Evolutionary conservation across 2,329 filamentous ascomycete species (phyloP).

Genomic region (Cercospora sp.): DNA sequence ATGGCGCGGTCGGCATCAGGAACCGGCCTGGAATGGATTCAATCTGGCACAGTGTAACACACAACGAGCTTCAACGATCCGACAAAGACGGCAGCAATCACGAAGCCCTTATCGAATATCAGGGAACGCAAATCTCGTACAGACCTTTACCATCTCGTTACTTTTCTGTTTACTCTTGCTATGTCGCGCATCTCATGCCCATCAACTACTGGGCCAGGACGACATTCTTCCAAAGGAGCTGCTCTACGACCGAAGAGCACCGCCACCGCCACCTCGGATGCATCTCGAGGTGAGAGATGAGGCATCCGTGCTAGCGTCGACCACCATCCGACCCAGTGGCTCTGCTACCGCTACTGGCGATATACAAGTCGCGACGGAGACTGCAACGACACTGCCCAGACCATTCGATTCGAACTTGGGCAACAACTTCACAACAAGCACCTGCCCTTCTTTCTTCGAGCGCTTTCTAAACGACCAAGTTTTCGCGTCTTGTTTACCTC

Average conservation of each 20-base stretch:
- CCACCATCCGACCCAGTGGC: constrained; percentile 18
- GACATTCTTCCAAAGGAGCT: constrained; percentile 25
- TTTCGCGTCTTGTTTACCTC: constrained; percentile 74
- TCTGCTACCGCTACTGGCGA: constrained; percentile 25
- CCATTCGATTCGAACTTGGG: constrained; percentile 52
- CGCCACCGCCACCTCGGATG: constrained; percentile 30
- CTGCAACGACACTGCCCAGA: constrained; percentile 38
- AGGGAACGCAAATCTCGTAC: neutral
- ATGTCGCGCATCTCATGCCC: constrained; percentile 26
- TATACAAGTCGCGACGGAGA: constrained; percentile 27
- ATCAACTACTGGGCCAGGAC: constrained; percentile 21
- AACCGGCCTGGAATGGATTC: constrained; percentile 29
- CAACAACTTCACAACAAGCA: constrained; percentile 53
- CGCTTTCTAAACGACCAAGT: constrained; percentile 64
- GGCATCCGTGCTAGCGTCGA: constrained; percentile 21
- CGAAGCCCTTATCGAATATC: constrained; percentile 14
- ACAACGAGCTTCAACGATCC: constrained; percentile 14
- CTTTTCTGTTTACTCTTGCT: constrained; percentile 30
- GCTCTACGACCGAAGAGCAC: constrained; percentile 33
- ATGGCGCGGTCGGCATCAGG: constrained; percentile 8
- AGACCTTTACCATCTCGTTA: constrained; percentile 18
- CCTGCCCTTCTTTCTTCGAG: constrained; percentile 68
- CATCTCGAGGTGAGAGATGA: constrained; percentile 29
- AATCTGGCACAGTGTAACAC: constrained; percentile 29
- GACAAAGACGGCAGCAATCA: constrained; percentile 19